phyloP scores from a whole-genome alignment of 73 alveolate genomes.

The Stentor roeselii region DNA sequence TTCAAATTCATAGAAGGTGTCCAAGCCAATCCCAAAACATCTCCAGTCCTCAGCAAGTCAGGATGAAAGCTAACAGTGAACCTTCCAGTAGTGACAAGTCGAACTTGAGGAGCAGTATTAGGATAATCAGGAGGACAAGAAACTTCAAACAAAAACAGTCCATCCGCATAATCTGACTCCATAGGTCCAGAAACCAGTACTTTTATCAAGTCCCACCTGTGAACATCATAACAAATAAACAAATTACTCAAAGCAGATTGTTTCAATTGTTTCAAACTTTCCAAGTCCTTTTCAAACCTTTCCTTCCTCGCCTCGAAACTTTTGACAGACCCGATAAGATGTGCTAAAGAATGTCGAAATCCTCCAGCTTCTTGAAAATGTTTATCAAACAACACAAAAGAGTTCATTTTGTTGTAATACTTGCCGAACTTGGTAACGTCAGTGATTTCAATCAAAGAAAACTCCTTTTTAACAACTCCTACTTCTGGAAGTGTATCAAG shows the following conservation, averaged over 20 bases:
- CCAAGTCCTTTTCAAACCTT: neutral
- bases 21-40: conserved; percentile 95
- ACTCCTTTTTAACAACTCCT: neutral
- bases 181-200: conserved; percentile 91
- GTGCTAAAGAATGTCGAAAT: neutral
- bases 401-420: neutral
- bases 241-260: conserved; percentile 90
- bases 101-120: conserved; percentile 90
- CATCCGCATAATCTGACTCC: conserved; percentile 97
- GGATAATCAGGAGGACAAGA: conserved; percentile 90
- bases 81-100: conserved; percentile 89
- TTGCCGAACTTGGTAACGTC: neutral
- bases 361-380: conserved; percentile 22
- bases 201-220: conserved; percentile 92
- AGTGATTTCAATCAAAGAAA: neutral
- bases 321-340: neutral
- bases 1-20: conserved; percentile 84
- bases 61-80: conserved; percentile 91
- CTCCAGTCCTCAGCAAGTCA: conserved; percentile 89
- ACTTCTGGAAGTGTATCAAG: conserved; percentile 42
- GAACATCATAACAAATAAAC: conserved; percentile 86
- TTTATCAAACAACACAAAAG: neutral
- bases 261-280: conserved; percentile 45
- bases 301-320: neutral
- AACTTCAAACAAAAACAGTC: conserved; percentile 91